A percentile compares a stretch with the other conserved stretches of the same genome.
Evolutionary conservation across 306 rosid genomes (phyloP).

Genomic region (Citrullus colocynthis): DNA sequence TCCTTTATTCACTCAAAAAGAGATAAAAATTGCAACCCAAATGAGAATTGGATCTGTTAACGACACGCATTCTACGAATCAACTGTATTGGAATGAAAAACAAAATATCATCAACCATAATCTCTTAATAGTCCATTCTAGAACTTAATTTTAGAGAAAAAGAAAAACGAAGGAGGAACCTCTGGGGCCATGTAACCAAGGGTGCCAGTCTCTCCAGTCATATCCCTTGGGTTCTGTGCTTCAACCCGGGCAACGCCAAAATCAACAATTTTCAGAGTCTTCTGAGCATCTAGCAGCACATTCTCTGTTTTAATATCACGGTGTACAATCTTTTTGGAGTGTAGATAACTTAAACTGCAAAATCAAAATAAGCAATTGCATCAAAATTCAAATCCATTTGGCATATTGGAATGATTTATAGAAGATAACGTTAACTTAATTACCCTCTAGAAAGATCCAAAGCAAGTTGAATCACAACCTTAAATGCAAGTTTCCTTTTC

Average conservation of each 20-base stretch:
- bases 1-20: not conserved
- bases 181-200: slow-evolving; percentile 94
- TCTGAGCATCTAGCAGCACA: slow-evolving; percentile 42
- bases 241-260: slow-evolving; percentile 93
- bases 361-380: not conserved
- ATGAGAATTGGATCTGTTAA: not conserved
- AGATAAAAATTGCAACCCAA: not conserved
- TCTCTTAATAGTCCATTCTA: not conserved
- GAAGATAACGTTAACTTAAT: slow-evolving; percentile 10
- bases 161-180: slow-evolving; percentile 23
- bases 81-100: not conserved
- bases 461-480: slow-evolving; percentile 68
- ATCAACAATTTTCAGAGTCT: slow-evolving; percentile 70
- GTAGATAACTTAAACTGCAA: slow-evolving; percentile 66
- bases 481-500: slow-evolving; percentile 58
- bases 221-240: slow-evolving; percentile 68
- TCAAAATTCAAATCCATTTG: not conserved
- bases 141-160: not conserved
- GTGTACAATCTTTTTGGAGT: slow-evolving; percentile 70
- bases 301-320: slow-evolving; percentile 79
- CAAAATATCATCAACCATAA: not conserved
- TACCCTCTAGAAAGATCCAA: slow-evolving; percentile 86
- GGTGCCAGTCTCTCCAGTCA: slow-evolving; percentile 97
- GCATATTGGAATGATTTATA: not conserved
- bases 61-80: not conserved